Percentiles rank a stretch among this genome's conserved stretches.
phyloP scores from a whole-genome alignment of 163 green algal genomes.

The Chloroidium sp. region DNA sequence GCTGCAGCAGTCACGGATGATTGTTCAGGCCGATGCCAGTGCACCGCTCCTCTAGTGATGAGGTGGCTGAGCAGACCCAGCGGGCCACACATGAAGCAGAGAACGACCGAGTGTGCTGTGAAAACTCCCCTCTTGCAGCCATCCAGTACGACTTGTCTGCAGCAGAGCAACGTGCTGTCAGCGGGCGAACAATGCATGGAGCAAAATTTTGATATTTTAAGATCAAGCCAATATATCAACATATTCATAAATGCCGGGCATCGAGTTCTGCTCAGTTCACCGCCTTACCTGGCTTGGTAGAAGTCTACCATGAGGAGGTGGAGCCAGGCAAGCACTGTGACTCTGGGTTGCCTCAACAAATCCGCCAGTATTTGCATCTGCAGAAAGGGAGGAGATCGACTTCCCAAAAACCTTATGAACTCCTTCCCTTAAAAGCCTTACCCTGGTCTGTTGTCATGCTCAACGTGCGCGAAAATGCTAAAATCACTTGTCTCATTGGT shows the following conservation, averaged over 20 bases:
- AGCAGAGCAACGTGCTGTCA: background rate
- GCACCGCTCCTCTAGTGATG: background rate
- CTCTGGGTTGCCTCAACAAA: background rate
- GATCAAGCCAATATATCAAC: background rate
- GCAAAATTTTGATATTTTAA: background rate
- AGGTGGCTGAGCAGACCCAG: constrained; percentile 57
- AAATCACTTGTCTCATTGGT: no score
- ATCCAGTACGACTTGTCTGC: constrained; percentile 57
- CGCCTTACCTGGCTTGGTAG: constrained; percentile 7
- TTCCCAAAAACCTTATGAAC: background rate
- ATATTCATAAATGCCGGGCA: background rate
- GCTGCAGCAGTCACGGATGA: background rate
- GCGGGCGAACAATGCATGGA: background rate
- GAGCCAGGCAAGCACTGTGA: constrained; percentile 8
- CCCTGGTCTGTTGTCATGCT: no score
- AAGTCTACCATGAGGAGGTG: constrained; percentile 14
- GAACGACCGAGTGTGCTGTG: constrained; percentile 45
- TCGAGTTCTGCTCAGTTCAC: background rate
- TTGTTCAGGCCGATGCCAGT: background rate
- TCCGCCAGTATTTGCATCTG: constrained; percentile 1
- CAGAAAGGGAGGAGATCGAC: background rate
- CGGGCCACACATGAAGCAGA: constrained; percentile 75
- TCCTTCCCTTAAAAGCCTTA: no score
- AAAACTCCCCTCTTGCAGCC: constrained; percentile 36
- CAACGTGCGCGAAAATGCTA: no score